Evolutionary conservation across 202 grass and related monocot species (phyloP).

Genomic region (Brachypodium distachyon): DNA sequence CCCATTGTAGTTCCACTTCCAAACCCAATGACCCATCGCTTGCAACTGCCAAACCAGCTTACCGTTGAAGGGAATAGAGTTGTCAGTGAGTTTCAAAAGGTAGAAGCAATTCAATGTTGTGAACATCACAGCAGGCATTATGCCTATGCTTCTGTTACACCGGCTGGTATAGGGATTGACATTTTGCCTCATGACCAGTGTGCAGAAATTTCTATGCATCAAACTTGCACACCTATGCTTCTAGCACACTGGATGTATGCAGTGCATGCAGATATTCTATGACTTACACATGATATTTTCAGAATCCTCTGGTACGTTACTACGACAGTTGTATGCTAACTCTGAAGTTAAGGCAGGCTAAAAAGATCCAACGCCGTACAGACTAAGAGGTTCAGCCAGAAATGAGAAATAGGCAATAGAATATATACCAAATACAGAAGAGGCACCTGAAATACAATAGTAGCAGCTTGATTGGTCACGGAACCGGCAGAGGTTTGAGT

Average conservation of each 20-base stretch:
- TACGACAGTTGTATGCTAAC: slow-evolving; percentile 11
- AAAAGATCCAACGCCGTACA: background rate
- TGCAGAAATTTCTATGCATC: background rate
- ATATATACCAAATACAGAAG: background rate
- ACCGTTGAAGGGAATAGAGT: background rate
- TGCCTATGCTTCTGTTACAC: background rate
- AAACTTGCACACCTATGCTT: background rate
- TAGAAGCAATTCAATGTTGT: background rate
- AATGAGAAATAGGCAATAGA: slow-evolving; percentile 6
- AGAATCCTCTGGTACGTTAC: too few relatives aligned
- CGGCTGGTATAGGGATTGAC: background rate
- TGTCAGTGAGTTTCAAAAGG: background rate
- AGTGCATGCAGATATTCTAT: too few relatives aligned
- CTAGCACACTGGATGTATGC: too few relatives aligned
- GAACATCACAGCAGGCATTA: background rate
- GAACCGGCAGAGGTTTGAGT: slow-evolving; percentile 55
- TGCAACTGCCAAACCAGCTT: too few relatives aligned
- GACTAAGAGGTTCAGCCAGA: background rate
- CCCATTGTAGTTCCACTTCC: too few relatives aligned
- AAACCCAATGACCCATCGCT: too few relatives aligned
- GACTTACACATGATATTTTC: background rate
- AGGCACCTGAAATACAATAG: slow-evolving; percentile 63
- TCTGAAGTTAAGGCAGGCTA: background rate
- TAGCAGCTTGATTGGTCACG: slow-evolving; percentile 45
- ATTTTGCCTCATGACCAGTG: background rate